phyloP scores from a whole-genome alignment of 2,329 filamentous ascomycete genomes.

The Atkinsonella hypoxylon region DNA sequence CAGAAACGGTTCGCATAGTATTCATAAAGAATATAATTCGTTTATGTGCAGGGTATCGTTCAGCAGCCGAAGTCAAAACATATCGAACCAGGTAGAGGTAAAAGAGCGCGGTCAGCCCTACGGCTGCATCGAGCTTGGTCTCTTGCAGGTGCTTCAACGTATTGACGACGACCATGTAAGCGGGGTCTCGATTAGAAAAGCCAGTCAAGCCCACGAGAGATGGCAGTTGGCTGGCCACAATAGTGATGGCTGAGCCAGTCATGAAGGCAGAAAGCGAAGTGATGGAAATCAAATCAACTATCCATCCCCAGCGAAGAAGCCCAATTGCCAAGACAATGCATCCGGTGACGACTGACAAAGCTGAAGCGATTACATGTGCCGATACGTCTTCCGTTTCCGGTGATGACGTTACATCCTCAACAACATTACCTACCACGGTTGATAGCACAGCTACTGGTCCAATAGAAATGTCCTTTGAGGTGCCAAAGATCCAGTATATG shows the following conservation, averaged over 20 bases:
- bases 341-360: constrained; percentile 66
- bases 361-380: constrained; percentile 60
- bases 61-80: constrained; percentile 51
- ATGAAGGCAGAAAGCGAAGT: constrained; percentile 90
- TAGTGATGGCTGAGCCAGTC: constrained; percentile 89
- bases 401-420: constrained; percentile 46
- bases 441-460: constrained; percentile 95
- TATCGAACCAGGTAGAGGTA: constrained; percentile 67
- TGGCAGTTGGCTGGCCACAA: constrained; percentile 73
- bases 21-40: constrained; percentile 83
- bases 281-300: constrained; percentile 87
- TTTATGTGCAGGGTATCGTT: constrained; percentile 54
- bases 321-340: constrained; percentile 69
- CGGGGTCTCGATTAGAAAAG: constrained; percentile 63
- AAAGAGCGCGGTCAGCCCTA: constrained; percentile 72
- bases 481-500: constrained; percentile 96
- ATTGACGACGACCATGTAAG: constrained; percentile 76
- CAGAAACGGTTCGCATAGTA: constrained; percentile 80
- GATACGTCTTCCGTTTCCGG: constrained; percentile 40
- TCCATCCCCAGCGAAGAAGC: constrained; percentile 69
- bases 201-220: constrained; percentile 66
- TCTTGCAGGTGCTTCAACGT: constrained; percentile 59
- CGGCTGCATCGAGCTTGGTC: constrained; percentile 65
- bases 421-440: constrained; percentile 73
- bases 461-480: constrained; percentile 96